phyloP scores from a whole-genome alignment of 805 yeast species.

The Brettanomyces custersianus region DNA sequence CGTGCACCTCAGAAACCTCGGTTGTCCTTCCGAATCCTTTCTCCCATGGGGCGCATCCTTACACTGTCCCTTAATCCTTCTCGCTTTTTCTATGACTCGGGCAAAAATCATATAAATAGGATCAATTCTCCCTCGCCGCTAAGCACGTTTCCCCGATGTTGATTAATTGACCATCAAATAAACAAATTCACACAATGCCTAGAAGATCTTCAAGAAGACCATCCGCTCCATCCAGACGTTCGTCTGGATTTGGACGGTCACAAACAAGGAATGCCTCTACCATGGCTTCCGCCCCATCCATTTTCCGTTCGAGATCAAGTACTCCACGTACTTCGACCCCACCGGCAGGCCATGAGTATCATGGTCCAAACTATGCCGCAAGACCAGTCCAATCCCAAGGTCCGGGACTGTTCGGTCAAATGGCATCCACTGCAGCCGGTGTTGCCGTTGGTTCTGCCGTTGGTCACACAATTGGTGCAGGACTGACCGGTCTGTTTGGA shows the following conservation, averaged over 20 bases:
- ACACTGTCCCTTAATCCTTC: too few species aligned
- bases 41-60: too few species aligned
- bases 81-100: too few species aligned
- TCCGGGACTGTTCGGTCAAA: conserved; percentile 91
- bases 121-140: too few species aligned
- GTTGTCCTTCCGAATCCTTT: too few species aligned
- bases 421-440: conserved; percentile 99
- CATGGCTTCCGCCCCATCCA: conserved; percentile 35
- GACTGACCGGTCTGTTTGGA: conserved; percentile 81
- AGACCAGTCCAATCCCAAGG: conserved; percentile 42
- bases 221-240: conserved; percentile 11
- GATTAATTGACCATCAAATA: too few species aligned
- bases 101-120: too few species aligned
- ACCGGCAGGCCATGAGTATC: conserved; percentile 40
- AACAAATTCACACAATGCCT: too few species aligned
- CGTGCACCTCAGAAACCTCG: too few species aligned
- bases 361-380: conserved; percentile 35
- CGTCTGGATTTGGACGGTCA: conserved; percentile 12
- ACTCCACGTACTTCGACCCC: conserved; percentile 33
- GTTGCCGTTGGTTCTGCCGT: conserved; percentile 97
- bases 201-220: conserved; percentile 31
- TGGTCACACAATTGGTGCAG: conserved; percentile 96
- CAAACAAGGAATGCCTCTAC: conserved; percentile 65
- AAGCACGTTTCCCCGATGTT: too few species aligned
- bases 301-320: conserved; percentile 7